A percentile compares a stretch with the other conserved stretches of the same genome.
Conservation (phyloP, 805 yeast species). For the Kuraishia borneana region DNA sequence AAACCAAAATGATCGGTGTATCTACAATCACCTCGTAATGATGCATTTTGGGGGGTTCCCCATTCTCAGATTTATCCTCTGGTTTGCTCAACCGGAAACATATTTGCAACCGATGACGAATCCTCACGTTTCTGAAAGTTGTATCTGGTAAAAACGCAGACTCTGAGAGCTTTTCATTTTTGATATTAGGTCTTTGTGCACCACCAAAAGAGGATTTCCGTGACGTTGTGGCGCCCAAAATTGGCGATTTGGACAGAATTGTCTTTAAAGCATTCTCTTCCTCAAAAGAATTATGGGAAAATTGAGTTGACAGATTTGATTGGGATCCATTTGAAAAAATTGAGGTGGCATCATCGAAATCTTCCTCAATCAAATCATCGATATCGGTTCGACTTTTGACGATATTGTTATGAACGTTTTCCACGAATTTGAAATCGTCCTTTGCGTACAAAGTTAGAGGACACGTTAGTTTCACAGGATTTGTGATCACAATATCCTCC, state of each 20-base stretch:
- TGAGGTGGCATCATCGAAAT: constrained; percentile 13
- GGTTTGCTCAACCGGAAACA: constrained; percentile 58
- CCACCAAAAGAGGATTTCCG: neutral
- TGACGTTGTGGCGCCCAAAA: neutral
- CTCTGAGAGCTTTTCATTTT: neutral
- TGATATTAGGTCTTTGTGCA: neutral
- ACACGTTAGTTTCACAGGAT: constrained; percentile 24
- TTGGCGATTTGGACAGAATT: constrained; percentile 1
- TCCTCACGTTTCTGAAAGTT: constrained; percentile 49
- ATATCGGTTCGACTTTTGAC: constrained; percentile 12
- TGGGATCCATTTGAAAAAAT: constrained; percentile 1
- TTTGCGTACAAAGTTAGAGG: constrained; percentile 20
- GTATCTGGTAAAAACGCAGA: constrained; percentile 44
- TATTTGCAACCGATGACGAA: constrained; percentile 60
- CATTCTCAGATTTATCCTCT: constrained; percentile 26
- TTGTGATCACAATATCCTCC: constrained; percentile 20
- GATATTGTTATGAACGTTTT: constrained; percentile 14
- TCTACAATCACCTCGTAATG: constrained; percentile 77
- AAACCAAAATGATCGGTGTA: constrained; percentile 54
- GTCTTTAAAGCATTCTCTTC: constrained; percentile 6
- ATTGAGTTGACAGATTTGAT: neutral
- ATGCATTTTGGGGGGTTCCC: constrained; percentile 34
- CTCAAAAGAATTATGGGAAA: constrained; percentile 5
- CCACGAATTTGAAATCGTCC: constrained; percentile 16
- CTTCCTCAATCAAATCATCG: constrained; percentile 9